phyloP scores from a whole-genome alignment of 2,329 filamentous ascomycete species.

The Dothideomycetidae sp. region DNA sequence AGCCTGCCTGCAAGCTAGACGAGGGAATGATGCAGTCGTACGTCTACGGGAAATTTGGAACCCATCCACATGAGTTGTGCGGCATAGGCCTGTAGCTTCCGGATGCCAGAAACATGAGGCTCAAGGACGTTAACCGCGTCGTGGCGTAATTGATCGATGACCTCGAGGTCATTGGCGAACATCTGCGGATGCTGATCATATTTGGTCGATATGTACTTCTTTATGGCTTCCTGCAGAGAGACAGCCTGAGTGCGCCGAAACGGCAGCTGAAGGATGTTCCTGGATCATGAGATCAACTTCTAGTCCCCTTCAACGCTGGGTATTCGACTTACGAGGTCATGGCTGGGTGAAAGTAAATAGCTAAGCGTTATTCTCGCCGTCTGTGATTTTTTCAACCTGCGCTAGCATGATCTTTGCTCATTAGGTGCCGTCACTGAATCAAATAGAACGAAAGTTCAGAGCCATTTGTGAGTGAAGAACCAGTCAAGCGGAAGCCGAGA shows the following conservation, averaged over 20 bases:
- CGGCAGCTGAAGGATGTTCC: slow-evolving; percentile 61
- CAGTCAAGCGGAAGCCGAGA: not conserved
- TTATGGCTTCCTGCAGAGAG: slow-evolving; percentile 67
- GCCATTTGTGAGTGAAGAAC: too few species aligned
- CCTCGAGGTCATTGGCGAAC: slow-evolving; percentile 78
- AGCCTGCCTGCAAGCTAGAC: too few species aligned
- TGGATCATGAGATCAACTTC: too few species aligned
- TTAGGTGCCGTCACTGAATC: too few species aligned
- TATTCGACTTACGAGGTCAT: slow-evolving; percentile 6
- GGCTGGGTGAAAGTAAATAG: not conserved
- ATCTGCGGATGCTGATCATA: slow-evolving; percentile 98
- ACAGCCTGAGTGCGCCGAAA: slow-evolving; percentile 76
- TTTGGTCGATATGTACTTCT: slow-evolving; percentile 90
- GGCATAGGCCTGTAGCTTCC: slow-evolving; percentile 79
- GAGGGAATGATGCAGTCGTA: slow-evolving; percentile 36
- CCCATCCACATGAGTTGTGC: slow-evolving; percentile 86
- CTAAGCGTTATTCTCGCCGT: too few species aligned
- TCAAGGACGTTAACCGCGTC: slow-evolving; percentile 85
- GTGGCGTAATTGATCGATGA: slow-evolving; percentile 67
- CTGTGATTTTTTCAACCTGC: too few species aligned
- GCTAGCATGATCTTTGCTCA: too few species aligned
- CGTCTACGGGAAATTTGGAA: slow-evolving; percentile 92
- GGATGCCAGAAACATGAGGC: slow-evolving; percentile 71
- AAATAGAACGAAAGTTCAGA: too few species aligned
- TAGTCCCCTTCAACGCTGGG: not conserved